A percentile compares a stretch with the other conserved stretches of the same genome.
These are phyloP conservation scores for Pyrrhoderma lamaoense DNA, from an alignment of 1,284 basidiomycete species.

Conservation along the genomic window DNA sequence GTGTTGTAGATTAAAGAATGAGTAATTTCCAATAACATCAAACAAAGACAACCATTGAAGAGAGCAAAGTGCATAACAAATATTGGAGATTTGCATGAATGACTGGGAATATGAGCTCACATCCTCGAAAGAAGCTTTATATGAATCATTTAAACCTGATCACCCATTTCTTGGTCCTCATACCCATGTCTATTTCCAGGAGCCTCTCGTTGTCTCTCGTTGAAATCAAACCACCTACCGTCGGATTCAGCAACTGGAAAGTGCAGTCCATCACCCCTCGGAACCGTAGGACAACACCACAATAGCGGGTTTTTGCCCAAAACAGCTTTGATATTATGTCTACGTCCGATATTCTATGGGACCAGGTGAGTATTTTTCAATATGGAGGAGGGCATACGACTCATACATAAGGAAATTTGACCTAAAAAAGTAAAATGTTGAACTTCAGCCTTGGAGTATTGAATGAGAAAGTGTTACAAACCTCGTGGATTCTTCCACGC, in stretches of 20 bases:
- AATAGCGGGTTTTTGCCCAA: conserved; percentile 66
- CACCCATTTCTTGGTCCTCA: conserved; percentile 17
- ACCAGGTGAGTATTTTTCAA: conserved; percentile 14
- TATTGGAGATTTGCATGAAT: too few relatives aligned
- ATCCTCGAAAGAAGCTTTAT: too few relatives aligned
- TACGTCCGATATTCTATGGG: conserved; percentile 72
- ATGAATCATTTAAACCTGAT: conserved; percentile 10
- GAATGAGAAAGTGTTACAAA: conserved; percentile 27
- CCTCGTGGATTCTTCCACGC: conserved; percentile 80
- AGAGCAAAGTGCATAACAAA: neutral
- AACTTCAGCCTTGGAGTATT: neutral
- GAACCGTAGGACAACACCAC: conserved; percentile 77
- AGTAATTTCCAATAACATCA: neutral
- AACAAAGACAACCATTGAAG: neutral
- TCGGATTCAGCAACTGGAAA: conserved; percentile 66
- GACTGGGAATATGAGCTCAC: too few relatives aligned
- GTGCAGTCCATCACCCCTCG: conserved; percentile 68
- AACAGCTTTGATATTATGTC: conserved; percentile 69
- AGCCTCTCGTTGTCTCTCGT: conserved; percentile 11
- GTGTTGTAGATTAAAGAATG: neutral
- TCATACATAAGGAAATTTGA: conserved; percentile 90
- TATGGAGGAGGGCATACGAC: neutral
- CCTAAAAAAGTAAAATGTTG: conserved; percentile 32
- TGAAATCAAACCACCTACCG: conserved; percentile 69
- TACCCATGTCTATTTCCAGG: conserved; percentile 10